phyloP scores from a whole-genome alignment of 2,329 filamentous ascomycete genomes.

The Thermomyces lanuginosus region DNA sequence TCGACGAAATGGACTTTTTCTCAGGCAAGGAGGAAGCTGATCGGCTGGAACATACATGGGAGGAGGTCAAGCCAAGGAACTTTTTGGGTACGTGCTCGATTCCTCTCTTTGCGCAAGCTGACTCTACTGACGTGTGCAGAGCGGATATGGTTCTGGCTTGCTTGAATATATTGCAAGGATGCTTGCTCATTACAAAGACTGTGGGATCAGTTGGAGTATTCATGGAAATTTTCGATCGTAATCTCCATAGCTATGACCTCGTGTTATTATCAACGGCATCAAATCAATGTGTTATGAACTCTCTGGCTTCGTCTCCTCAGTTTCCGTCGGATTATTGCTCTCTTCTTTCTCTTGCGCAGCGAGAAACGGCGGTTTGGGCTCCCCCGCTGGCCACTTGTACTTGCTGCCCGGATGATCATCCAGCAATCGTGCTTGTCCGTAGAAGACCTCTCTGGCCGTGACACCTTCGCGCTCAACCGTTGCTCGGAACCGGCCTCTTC shows the following conservation, averaged over 20 bases:
- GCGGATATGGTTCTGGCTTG: constrained; percentile 5
- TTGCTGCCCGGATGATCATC: constrained; percentile 20
- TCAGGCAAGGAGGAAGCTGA: constrained; percentile 26
- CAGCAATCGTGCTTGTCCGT: constrained; percentile 13
- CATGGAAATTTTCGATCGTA: too few species aligned
- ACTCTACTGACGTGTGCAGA: constrained; percentile 1
- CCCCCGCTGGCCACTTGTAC: constrained; percentile 21
- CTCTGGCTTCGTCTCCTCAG: too few species aligned
- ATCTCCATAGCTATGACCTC: too few species aligned
- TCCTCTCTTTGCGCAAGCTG: too few species aligned
- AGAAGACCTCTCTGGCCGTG: constrained; percentile 25
- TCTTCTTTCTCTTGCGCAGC: too few species aligned
- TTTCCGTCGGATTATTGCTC: too few species aligned
- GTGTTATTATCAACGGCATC: too few species aligned
- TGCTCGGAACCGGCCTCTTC: constrained; percentile 23
- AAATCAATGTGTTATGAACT: too few species aligned
- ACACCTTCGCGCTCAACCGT: constrained; percentile 22
- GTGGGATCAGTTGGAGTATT: too few species aligned
- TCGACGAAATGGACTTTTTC: constrained; percentile 29
- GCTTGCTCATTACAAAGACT: too few species aligned
- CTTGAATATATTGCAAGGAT: too few species aligned
- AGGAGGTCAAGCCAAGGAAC: constrained; percentile 4
- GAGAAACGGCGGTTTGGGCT: too few species aligned
- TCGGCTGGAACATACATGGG: constrained; percentile 4
- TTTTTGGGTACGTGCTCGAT: constrained; percentile 1